Base-by-base conservation (phyloP, 2,329 filamentous ascomycete species). In the Paecilomyces dactylethromorphus region DNA sequence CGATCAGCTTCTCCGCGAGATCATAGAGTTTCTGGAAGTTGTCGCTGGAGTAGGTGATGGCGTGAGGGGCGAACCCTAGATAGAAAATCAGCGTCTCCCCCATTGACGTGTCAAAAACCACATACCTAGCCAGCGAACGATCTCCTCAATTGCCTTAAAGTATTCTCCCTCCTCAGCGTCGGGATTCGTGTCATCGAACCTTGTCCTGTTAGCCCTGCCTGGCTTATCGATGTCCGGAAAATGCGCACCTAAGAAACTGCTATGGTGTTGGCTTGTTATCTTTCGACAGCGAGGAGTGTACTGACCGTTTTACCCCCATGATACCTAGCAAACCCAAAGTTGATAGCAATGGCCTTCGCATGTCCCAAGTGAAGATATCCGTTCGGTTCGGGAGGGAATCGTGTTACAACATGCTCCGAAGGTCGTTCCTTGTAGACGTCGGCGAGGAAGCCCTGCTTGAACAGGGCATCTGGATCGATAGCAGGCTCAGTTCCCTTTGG, bases 161-260 rank as follows among this genome's bases (percentile, higher is more conserved):
- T 92, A 97, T 59, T 88, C 83, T 75, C 96, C 90, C 72, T 97
- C 90, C 74, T 97, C 94, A 53, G 90, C 90, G 64, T 92, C 91
- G 1, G 94, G 94, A 73, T 97, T 97, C 13, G 94, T 97, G 68
- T 97, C 94, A 72, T 97, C 94, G 73, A 90, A 96, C 18, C 39
- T 45, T 45, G 39, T 87, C 80, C 51, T 53, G 51, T 53, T 53
- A 53, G 51, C 51, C n/a, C 10, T 7, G 13, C 29, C 5, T 53
- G 51, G 51, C 51, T 53, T 29, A 53, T 53, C 51, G 51, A 53
- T 32, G 51, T 24, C 21, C 22, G 51, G 51, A n/a, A 53, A 53
- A 53, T 26, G 22, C 51, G 12, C 51, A 53, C 51, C 51, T 53
- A 53, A 53, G 51, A 53, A 53, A 26, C 51, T 53, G 51, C 51